Evolutionary conservation across 805 yeast species (phyloP), one percentile per base, ranked within the genome.

Genomic region (Ogataea methanolica): DNA sequence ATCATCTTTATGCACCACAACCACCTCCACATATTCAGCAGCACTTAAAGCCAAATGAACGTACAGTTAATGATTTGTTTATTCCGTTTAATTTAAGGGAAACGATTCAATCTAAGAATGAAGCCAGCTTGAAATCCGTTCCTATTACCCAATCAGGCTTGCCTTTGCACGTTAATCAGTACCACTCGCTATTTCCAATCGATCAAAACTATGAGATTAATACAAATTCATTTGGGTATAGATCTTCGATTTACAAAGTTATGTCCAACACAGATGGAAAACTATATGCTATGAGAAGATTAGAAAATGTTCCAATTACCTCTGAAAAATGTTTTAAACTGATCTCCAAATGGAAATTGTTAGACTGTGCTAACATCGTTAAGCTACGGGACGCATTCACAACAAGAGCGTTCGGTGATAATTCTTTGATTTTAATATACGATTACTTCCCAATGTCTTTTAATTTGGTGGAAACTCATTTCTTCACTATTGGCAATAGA

Each of bases 1-100:
- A 88, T 62, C 96, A 91, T 66, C 68, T 89, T 36, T 91, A 92
- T 67, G 94, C 97, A 0, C 97, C 97, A 2, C 76, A 80, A 31
- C 92, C 97, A 9, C 88, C 91, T 3, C 91, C 90, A 8, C 82
- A 84, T 59, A 64, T 83, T 42, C 73, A 75, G 37, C 65, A 78
- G 9, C 81, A 83, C 14, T 69, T 86, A 51, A 75, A 76, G 42
- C 80, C 88, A 1, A 82, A 90, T 61, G 91, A 90, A 66, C 76
- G 89, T 39, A 80, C 80, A 33, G 78, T 83, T 3, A 78, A 79
- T 46, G 77, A 76, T 48, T 72, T 94, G 59, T 91, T 91, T 61
- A 76, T 92, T 11, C 80, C 90, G 9, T 79, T 79, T 55, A 76
- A 84, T 42, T 59, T 92, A 42, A 76, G 97, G 57, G 90, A 87